Evolutionary conservation across 768 basidiomycete genomes (phyloP).

Genomic region (Mycena alexandri): DNA sequence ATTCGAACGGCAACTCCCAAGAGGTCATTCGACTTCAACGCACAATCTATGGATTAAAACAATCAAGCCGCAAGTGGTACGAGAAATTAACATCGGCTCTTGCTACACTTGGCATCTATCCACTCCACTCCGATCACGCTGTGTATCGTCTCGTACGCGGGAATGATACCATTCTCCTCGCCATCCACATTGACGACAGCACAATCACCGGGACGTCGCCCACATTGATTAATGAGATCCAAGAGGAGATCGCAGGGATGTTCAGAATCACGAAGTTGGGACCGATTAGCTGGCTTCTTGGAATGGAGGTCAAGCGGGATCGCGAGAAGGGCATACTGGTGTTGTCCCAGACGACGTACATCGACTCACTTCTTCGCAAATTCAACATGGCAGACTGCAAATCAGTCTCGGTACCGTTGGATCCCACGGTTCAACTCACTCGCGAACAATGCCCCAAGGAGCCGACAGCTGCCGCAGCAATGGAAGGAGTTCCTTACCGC

Average conservation of each 20-base stretch:
- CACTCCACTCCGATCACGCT: slow-evolving; percentile 30
- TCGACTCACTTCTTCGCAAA: slow-evolving; percentile 41
- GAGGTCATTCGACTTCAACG: slow-evolving; percentile 31
- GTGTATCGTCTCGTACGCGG: slow-evolving; percentile 17
- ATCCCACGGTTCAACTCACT: slow-evolving; percentile 17
- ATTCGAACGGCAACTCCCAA: slow-evolving; percentile 8
- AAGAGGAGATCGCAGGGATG: slow-evolving; percentile 39
- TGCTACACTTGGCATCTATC: slow-evolving; percentile 25
- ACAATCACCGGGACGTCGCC: slow-evolving; percentile 40
- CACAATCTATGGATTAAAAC: slow-evolving; percentile 51
- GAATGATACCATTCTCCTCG: not conserved
- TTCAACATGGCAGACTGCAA: slow-evolving; percentile 32
- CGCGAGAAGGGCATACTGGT: slow-evolving; percentile 37
- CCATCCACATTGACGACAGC: slow-evolving; percentile 49
- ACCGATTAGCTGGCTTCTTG: slow-evolving; percentile 45
- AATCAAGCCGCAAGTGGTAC: slow-evolving; percentile 49
- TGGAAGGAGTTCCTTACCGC: not conserved
- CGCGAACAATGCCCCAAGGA: slow-evolving; percentile 13
- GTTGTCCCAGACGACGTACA: slow-evolving; percentile 46
- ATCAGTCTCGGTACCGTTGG: slow-evolving; percentile 14
- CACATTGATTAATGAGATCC: slow-evolving; percentile 32
- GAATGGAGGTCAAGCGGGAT: slow-evolving; percentile 45
- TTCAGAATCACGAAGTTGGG: slow-evolving; percentile 50
- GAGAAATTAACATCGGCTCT: slow-evolving; percentile 37
- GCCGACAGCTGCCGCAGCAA: not conserved